Evolutionary conservation across 495 filamentous ascomycete genomes (phyloP).

Genomic region (Saxophila tyrrhenica): DNA sequence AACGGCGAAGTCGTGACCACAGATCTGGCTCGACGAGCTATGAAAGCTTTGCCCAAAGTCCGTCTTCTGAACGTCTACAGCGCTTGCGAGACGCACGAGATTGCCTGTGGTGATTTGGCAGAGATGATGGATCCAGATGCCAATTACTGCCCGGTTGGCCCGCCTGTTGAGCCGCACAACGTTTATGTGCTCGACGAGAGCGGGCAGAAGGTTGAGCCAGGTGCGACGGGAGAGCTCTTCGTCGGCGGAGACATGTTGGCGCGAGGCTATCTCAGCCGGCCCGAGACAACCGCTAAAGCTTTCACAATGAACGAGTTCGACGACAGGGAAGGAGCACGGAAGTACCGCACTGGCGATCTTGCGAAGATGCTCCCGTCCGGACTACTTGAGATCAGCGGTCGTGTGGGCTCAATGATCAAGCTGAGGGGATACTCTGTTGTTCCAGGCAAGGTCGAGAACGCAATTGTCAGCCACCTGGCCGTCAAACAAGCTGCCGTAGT

Average conservation of each 20-base stretch:
- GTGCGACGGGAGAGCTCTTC: slow-evolving; percentile 25
- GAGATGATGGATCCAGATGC: slow-evolving; percentile 45
- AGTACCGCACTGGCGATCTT: slow-evolving; percentile 28
- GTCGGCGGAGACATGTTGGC: slow-evolving; percentile 26
- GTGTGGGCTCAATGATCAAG: slow-evolving; percentile 30
- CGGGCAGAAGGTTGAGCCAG: slow-evolving; percentile 36
- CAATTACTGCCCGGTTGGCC: slow-evolving; percentile 49
- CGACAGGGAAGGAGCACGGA: slow-evolving; percentile 22
- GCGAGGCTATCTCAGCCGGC: slow-evolving; percentile 27
- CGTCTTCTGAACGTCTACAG: slow-evolving; percentile 61
- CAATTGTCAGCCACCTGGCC: slow-evolving; percentile 47
- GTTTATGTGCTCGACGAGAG: slow-evolving; percentile 51
- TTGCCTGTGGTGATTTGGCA: slow-evolving; percentile 58
- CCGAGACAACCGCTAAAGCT: slow-evolving; percentile 26
- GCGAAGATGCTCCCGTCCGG: slow-evolving; percentile 28
- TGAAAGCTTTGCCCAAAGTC: slow-evolving; percentile 49
- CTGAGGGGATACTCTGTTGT: slow-evolving; percentile 29
- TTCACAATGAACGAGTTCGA: slow-evolving; percentile 23
- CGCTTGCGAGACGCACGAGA: slow-evolving; percentile 61
- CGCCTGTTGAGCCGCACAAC: slow-evolving; percentile 44
- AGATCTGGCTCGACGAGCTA: slow-evolving; percentile 49
- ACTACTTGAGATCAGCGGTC: slow-evolving; percentile 27
- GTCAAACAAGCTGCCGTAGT: slow-evolving; percentile 49
- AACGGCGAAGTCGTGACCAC: slow-evolving; percentile 63
- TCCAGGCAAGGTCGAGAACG: slow-evolving; percentile 41